Evolutionary conservation across 2,329 filamentous ascomycete species (phyloP), one percentile per base, ranked within the genome.

Genomic region (Penicillium sp.): DNA sequence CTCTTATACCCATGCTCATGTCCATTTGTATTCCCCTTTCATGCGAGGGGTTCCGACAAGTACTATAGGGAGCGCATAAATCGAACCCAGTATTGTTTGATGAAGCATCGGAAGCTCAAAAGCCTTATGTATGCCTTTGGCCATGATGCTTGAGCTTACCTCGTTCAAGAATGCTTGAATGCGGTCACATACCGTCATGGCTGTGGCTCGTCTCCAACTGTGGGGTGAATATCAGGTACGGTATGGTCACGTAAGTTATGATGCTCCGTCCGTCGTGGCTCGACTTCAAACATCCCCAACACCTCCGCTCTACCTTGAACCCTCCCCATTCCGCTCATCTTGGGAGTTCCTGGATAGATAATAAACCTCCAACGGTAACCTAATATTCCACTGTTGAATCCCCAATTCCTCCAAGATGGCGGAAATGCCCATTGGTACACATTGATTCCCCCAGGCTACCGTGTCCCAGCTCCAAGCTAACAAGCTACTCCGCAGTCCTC

Each of bases 401-500:
- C 36, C 36, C 42, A 49, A 55, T 56, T 53, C 53, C 54, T 57
- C 47, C 60, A 73, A 56, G 60, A 79, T 79, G 76, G 74, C 77
- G 64, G 76, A 79, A 55, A 72, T 76, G 69, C 77, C 77, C 65
- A 79, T 79, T 72, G 77, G 77, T 79, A 72, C 61, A 64, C 62
- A 54, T 44, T 51, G 43, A 54, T 48, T 19, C 55, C 56, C 54
- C 55, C 48, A 50, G 54, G 41, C 52, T 55, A 58, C 59, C 64
- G 57, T 64, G 63, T 64, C 51, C 59, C 58, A 55, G 54, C 55
- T 53, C 54, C 57, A 59, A 61, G 59, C 54, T 62, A 61, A 64
- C 68, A 72, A 67, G 71, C 67, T 49, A 60, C 57, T 55, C 59
- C 53, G 42, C 74, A 97, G 94, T 99, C 74, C 93, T 99, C 84